phyloP scores from a whole-genome alignment of 192 early-diverging fungal genomes.

The Coemansia sp. region DNA sequence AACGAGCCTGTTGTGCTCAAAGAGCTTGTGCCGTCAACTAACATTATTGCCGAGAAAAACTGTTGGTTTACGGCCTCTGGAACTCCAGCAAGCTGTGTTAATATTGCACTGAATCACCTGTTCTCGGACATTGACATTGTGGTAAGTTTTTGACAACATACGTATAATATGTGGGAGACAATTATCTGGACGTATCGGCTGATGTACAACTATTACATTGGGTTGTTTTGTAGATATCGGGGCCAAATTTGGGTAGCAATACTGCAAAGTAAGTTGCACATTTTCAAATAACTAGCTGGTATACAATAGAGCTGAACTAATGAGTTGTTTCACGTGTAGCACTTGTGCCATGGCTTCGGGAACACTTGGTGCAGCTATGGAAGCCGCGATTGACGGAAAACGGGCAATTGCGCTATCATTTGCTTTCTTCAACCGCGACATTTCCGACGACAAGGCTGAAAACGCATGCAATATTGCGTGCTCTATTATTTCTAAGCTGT shows the following conservation, averaged over 20 bases:
- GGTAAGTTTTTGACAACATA: slow-evolving; percentile 12
- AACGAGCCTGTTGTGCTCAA: slow-evolving; percentile 15
- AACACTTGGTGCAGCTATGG: slow-evolving; percentile 32
- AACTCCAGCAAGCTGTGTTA: slow-evolving; percentile 32
- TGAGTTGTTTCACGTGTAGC: neutral
- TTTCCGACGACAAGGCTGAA: slow-evolving; percentile 17
- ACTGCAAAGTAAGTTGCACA: slow-evolving; percentile 21
- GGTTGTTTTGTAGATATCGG: slow-evolving; percentile 29
- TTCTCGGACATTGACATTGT: slow-evolving; percentile 33
- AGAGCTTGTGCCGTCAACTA: slow-evolving; percentile 7
- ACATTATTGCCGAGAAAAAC: slow-evolving; percentile 2
- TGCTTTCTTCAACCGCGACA: slow-evolving; percentile 29
- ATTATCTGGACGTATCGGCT: neutral
- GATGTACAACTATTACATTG: neutral
- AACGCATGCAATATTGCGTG: slow-evolving; percentile 18
- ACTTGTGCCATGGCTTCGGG: slow-evolving; percentile 32
- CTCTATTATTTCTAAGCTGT: slow-evolving; percentile 21
- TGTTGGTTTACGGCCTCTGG: slow-evolving; percentile 25
- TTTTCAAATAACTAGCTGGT: neutral
- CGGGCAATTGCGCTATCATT: slow-evolving; percentile 23
- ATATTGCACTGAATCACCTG: slow-evolving; percentile 32
- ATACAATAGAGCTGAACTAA: neutral
- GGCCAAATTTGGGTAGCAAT: slow-evolving; percentile 32
- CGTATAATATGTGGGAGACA: neutral
- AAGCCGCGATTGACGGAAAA: slow-evolving; percentile 15